Evolutionary conservation across 2,329 filamentous ascomycete genomes (phyloP).

Genomic region (Cladosporium sp.): DNA sequence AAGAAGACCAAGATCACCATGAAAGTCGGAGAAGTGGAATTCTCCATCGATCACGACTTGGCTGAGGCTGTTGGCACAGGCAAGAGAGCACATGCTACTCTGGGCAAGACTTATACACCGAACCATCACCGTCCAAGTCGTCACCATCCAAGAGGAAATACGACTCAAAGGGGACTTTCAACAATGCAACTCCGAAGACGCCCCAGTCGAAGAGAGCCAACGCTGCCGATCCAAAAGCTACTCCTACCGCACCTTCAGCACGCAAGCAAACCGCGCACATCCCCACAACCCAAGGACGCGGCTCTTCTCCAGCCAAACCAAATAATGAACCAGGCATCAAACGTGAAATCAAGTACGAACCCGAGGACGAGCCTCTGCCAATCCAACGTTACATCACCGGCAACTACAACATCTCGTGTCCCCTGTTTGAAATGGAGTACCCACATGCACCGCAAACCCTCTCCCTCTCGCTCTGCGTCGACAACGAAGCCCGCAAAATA

Average conservation of each 20-base stretch:
- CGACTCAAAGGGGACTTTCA: no score
- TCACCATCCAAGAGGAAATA: no score
- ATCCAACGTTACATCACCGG: conserved; percentile 37
- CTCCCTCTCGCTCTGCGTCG: conserved; percentile 35
- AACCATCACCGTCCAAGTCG: neutral
- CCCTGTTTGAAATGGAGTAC: conserved; percentile 17
- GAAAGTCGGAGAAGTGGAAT: conserved; percentile 19
- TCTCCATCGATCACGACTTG: conserved; percentile 22
- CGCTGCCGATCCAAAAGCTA: conserved; percentile 3
- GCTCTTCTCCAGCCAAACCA: neutral
- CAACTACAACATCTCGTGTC: conserved; percentile 36
- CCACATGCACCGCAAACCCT: conserved; percentile 23
- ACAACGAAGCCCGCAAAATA: conserved; percentile 30
- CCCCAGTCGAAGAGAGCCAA: neutral
- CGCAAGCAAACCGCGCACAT: neutral
- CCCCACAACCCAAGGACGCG: neutral
- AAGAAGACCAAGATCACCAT: conserved; percentile 25
- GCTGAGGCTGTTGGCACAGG: conserved; percentile 10
- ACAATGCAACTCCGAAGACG: neutral
- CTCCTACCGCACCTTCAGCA: neutral
- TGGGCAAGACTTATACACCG: neutral
- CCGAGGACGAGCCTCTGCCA: conserved; percentile 13
- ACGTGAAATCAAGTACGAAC: conserved; percentile 14
- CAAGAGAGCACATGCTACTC: conserved; percentile 10
- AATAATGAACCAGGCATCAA: conserved; percentile 1